A percentile compares a stretch with the other conserved stretches of the same genome.
phyloP scores from a whole-genome alignment of 257 asterid genomes.

The Nicotiana sylvestris region DNA sequence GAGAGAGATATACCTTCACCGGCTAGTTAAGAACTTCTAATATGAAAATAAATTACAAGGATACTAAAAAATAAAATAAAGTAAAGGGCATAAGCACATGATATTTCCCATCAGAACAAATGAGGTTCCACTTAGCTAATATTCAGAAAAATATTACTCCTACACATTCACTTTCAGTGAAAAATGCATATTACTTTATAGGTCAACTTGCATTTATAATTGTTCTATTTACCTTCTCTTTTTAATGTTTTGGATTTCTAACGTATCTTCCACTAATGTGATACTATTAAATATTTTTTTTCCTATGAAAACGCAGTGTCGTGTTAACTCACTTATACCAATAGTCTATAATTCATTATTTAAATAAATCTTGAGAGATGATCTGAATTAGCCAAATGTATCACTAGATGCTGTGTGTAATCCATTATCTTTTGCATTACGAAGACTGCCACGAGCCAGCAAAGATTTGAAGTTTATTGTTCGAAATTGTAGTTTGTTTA shows the following conservation, averaged over 20 bases:
- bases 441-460: not conserved
- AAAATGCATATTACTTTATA: constrained; percentile 6
- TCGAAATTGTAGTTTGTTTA: no score
- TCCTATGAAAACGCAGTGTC: not conserved
- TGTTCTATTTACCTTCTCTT: not conserved
- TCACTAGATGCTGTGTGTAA: constrained; percentile 2
- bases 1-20: no score
- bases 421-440: not conserved
- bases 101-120: not conserved
- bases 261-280: constrained; percentile 22
- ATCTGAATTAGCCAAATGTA: not conserved
- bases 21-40: not conserved
- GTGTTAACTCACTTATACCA: constrained; percentile 18
- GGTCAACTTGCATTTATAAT: constrained; percentile 19
- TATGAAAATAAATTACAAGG: not conserved
- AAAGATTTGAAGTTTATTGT: no score
- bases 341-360: not conserved
- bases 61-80: not conserved
- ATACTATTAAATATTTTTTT: not conserved
- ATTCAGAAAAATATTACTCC: not conserved
- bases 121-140: not conserved
- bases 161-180: not conserved
- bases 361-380: not conserved
- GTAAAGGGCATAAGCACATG: not conserved
- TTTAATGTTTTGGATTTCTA: constrained; percentile 2